These are phyloP conservation scores for Lipomyces spencermartinsiae DNA, from an alignment of 805 yeast genomes.

Conservation along the genomic window DNA sequence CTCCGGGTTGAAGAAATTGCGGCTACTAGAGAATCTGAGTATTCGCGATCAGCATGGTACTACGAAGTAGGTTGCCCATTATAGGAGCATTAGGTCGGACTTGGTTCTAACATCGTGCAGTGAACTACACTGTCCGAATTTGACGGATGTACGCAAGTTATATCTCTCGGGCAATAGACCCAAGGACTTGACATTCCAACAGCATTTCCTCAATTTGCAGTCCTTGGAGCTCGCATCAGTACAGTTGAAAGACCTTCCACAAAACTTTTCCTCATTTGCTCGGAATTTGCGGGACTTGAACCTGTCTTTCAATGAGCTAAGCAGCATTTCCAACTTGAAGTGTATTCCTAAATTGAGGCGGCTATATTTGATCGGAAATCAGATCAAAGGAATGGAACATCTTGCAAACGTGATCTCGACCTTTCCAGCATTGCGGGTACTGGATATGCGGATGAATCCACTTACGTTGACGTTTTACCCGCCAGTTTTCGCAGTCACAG, in stretches of 20 bases:
- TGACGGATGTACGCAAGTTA: conserved; percentile 47
- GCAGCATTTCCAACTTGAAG: conserved; percentile 41
- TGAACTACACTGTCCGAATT: conserved; percentile 24
- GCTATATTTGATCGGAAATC: conserved; percentile 43
- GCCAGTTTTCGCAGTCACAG: conserved; percentile 21
- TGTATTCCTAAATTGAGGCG: conserved; percentile 42
- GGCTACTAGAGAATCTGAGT: conserved; percentile 51
- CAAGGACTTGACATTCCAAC: conserved; percentile 31
- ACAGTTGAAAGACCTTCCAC: conserved; percentile 41
- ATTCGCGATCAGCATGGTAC: conserved; percentile 36
- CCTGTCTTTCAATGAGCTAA: conserved; percentile 43
- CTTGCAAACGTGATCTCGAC: conserved; percentile 37
- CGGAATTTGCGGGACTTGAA: conserved; percentile 47
- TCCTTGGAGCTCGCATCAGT: conserved; percentile 44
- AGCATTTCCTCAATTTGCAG: conserved; percentile 45
- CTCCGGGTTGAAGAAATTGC: conserved; percentile 47
- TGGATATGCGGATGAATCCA: conserved; percentile 46
- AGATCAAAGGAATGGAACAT: conserved; percentile 35
- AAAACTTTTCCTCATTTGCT: conserved; percentile 37
- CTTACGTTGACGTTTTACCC: conserved; percentile 41
- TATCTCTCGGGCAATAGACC: conserved; percentile 51
- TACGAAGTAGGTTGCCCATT: conserved; percentile 9
- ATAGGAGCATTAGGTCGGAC: neutral
- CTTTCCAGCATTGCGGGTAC: conserved; percentile 35
- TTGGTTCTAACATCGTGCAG: conserved; percentile 2